Conservation (phyloP, 495 filamentous ascomycete species). For the Wilcoxina mikolae region DNA sequence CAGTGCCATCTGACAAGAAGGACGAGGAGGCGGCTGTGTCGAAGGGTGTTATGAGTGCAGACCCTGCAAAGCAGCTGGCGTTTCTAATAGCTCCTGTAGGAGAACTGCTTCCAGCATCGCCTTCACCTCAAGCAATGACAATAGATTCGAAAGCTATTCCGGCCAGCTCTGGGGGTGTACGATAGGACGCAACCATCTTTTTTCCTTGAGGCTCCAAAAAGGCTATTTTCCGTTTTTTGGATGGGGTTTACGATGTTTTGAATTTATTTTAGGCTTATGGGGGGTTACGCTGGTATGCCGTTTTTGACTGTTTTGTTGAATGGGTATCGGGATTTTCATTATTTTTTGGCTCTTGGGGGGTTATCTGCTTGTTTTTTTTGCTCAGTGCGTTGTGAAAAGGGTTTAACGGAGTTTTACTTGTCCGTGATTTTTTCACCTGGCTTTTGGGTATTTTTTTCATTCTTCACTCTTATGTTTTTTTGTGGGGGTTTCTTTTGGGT, state of each 20-base stretch:
- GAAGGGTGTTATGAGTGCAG: conserved; percentile 4
- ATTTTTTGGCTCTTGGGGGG: conserved; percentile 8
- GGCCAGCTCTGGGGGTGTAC: conserved; percentile 14
- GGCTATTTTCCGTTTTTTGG: background rate
- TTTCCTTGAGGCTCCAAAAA: conserved; percentile 4
- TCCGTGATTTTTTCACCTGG: background rate
- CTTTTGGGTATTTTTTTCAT: background rate
- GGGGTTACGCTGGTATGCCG: no score
- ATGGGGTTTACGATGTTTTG: conserved; percentile 18
- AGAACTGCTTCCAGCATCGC: conserved; percentile 2
- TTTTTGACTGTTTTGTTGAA: conserved; percentile 15
- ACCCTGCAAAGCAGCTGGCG: background rate
- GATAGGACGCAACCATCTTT: conserved; percentile 2
- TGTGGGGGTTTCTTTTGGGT: conserved; percentile 6
- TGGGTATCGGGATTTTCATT: conserved; percentile 13
- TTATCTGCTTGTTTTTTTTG: conserved; percentile 16
- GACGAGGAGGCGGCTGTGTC: background rate
- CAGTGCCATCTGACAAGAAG: conserved; percentile 9
- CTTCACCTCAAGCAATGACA: conserved; percentile 6
- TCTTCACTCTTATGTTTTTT: background rate
- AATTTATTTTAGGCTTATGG: conserved; percentile 1
- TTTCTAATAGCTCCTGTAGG: background rate
- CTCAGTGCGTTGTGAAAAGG: conserved; percentile 4
- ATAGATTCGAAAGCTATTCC: conserved; percentile 8
- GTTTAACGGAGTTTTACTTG: conserved; percentile 5